A percentile compares a stretch with the other conserved stretches of the same genome.
Evolutionary conservation across 2,329 filamentous ascomycete genomes (phyloP).

Genomic region (Metarhizium robertsii): DNA sequence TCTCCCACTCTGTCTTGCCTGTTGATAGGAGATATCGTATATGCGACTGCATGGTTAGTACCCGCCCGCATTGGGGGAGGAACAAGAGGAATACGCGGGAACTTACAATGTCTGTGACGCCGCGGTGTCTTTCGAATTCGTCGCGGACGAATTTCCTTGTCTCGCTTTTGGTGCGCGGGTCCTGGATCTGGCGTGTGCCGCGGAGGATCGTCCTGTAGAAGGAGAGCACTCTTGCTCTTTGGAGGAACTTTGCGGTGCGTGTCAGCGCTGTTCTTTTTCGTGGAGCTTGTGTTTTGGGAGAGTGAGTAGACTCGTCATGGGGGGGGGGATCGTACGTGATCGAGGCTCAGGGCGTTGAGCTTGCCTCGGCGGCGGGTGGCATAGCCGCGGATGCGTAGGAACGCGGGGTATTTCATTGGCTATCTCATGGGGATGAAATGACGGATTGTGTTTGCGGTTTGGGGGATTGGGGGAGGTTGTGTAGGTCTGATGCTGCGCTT

Average conservation of each 20-base stretch:
- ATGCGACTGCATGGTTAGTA: conserved; percentile 33
- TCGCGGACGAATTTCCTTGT: conserved; percentile 46
- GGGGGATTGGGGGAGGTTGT: background rate
- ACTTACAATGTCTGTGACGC: conserved; percentile 47
- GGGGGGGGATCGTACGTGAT: conserved; percentile 39
- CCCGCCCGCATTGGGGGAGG: background rate
- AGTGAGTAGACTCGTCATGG: background rate
- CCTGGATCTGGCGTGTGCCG: conserved; percentile 40
- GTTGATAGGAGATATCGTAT: conserved; percentile 55
- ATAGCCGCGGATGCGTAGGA: conserved; percentile 23
- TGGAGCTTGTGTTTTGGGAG: background rate
- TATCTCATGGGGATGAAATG: background rate
- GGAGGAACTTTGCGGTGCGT: conserved; percentile 40
- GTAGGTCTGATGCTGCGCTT: background rate
- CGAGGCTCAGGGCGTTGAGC: conserved; percentile 39
- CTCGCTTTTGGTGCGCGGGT: conserved; percentile 43
- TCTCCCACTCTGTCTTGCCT: conserved; percentile 57
- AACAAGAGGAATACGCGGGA: background rate
- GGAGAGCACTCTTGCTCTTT: conserved; percentile 42
- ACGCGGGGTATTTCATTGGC: conserved; percentile 13
- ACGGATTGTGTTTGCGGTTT: background rate
- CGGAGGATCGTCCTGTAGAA: conserved; percentile 51
- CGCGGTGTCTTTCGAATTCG: conserved; percentile 51
- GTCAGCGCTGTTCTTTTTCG: background rate
- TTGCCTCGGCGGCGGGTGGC: conserved; percentile 19